Percentiles rank a stretch among this genome's conserved stretches.
Conservation (phyloP, 2,329 filamentous ascomycete species). For the Fusarium torreyae region DNA sequence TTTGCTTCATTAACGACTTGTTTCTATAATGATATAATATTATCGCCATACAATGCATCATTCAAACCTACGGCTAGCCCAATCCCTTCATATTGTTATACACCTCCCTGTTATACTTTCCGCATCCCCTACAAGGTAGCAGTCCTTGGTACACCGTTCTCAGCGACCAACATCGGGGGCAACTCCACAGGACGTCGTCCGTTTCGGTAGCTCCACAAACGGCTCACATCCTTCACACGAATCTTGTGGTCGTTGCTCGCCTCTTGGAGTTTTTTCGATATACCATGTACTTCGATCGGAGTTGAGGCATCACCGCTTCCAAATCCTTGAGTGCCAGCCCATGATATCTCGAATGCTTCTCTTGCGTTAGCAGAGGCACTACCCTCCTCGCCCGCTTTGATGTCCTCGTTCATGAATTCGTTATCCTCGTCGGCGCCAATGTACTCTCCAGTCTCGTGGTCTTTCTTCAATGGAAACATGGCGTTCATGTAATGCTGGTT, state of each 20-base stretch:
- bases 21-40: too few relatives aligned
- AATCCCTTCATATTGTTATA: background rate
- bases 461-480: constrained; percentile 69
- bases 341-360: constrained; percentile 65
- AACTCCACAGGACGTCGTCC: constrained; percentile 66
- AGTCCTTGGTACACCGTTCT: constrained; percentile 57
- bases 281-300: constrained; percentile 59
- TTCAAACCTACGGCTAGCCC: background rate
- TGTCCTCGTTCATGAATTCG: constrained; percentile 73
- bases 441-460: constrained; percentile 60
- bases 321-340: constrained; percentile 59
- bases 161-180: constrained; percentile 55
- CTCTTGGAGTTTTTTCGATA: constrained; percentile 41
- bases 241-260: constrained; percentile 54
- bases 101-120: background rate
- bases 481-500: constrained; percentile 74
- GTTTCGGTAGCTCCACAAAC: constrained; percentile 75
- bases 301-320: constrained; percentile 54
- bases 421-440: constrained; percentile 64
- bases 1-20: too few relatives aligned
- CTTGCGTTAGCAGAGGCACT: constrained; percentile 61
- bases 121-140: constrained; percentile 55
- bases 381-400: constrained; percentile 62
- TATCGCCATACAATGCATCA: background rate
- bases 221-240: constrained; percentile 72